Base-by-base conservation (phyloP, 805 yeast genomes). In the Starmerella riodocensis region DNA sequence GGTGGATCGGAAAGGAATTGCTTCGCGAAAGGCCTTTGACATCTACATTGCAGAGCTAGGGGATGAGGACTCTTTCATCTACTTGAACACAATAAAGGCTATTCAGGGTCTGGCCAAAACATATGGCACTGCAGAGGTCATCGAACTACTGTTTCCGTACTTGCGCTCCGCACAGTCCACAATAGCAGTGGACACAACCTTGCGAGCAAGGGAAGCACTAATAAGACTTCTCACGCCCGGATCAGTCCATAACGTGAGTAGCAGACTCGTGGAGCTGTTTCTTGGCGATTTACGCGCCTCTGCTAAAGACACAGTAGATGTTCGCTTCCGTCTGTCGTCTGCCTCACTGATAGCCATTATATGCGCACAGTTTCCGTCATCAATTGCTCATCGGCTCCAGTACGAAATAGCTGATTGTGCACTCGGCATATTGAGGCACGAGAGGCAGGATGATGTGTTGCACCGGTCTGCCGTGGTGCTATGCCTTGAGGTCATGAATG, bases 21-120 rank as follows among this genome's bases (percentile, higher is more conserved):
- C 46, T 0, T 35, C 70, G 8, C 71, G 69, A 3, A 69, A 71
- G 38, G 88, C 71, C 0, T 57, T 82, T 22, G 65, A 71, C 14
- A 57, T 83, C 12, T 82, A 80, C 53, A 52, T 80, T 14, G 60
- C 66, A 2, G 82, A 78, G 48, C 58, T 91, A 31, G 68, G 69
- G 34, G 93, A 84, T 49, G 66, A 73, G 0, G 98, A 88, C 43
- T 94, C 98, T 0, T 88, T 76, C 56, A 73, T 91, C 13, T 91
- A 83, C 54, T 56, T 91, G 39, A 88, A 83, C 53, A 79, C 78
- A 1, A 81, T 91, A 45, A 83, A 80, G 52, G 86, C 91, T 0
- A 58, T 91, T 20, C 77, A 74, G 32, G 64, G 70, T 13, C 39
- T 46, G 2, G 43, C 40, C 3, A 33, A 24, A 7, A 18, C 28